Conservation (phyloP, 345 rosid genomes). For the Draba incana region DNA sequence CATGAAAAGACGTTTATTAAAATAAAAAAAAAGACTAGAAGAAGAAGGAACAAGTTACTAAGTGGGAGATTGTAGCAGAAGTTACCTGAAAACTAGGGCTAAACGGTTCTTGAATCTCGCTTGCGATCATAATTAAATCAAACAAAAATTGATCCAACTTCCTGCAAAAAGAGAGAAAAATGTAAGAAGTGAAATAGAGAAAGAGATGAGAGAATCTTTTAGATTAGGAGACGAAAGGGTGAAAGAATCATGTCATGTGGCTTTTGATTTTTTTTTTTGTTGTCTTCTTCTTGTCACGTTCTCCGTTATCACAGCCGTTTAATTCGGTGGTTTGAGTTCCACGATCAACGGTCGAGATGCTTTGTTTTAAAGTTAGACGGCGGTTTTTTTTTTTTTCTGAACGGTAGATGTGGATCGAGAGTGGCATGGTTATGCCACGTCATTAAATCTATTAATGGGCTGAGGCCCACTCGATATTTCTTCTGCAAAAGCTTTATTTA, state of each 20-base stretch:
- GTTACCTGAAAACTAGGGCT: conserved; percentile 63
- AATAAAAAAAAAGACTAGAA: background rate
- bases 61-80: conserved; percentile 3
- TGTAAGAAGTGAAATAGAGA: conserved; percentile 16
- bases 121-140: too few species aligned
- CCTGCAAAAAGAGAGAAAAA: too few species aligned
- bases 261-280: conserved; percentile 25
- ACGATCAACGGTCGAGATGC: conserved; percentile 40
- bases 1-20: background rate
- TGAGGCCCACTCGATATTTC: conserved; percentile 13
- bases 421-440: conserved; percentile 39
- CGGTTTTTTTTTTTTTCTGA: conserved; percentile 24
- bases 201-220: background rate
- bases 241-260: conserved; percentile 45
- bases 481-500: background rate
- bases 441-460: background rate
- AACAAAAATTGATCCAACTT: too few species aligned
- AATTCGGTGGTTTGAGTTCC: conserved; percentile 8
- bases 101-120: conserved; percentile 68
- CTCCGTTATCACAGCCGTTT: conserved; percentile 45
- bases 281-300: conserved; percentile 39
- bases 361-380: conserved; percentile 30
- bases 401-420: conserved; percentile 33
- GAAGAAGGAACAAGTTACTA: conserved; percentile 11
- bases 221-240: conserved; percentile 39